Conservation (phyloP, 495 filamentous ascomycete genomes). For the Penicillium mononematosum region DNA sequence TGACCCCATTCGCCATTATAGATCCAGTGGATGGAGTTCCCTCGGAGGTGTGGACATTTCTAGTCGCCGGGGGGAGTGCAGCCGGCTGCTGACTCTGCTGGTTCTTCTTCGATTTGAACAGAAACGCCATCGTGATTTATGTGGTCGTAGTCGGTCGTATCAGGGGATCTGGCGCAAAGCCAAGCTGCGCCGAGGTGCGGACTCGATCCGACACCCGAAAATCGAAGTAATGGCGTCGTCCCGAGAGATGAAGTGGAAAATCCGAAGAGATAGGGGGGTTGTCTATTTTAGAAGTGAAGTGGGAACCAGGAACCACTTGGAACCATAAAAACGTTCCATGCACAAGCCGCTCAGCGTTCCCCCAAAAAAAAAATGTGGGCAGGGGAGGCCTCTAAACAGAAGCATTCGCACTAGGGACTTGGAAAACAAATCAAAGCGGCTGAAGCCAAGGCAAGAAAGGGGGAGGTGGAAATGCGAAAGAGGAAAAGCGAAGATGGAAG, state of each 20-base stretch:
- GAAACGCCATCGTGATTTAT: constrained; percentile 56
- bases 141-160: constrained; percentile 42
- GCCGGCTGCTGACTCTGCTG: constrained; percentile 30
- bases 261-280: constrained; percentile 12
- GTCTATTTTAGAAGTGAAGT: constrained; percentile 31
- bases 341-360: constrained; percentile 24
- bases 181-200: constrained; percentile 18
- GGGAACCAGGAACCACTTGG: constrained; percentile 31
- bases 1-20: constrained; percentile 39
- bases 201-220: constrained; percentile 13
- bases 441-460: constrained; percentile 13
- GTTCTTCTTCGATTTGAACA: constrained; percentile 63
- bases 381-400: constrained; percentile 11
- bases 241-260: not conserved
- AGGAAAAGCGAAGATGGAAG: constrained; percentile 15
- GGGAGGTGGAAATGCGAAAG: constrained; percentile 17
- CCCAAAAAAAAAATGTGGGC: constrained; percentile 18
- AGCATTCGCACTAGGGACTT: constrained; percentile 11
- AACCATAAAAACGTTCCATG: constrained; percentile 28
- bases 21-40: constrained; percentile 35
- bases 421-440: constrained; percentile 12
- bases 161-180: constrained; percentile 23
- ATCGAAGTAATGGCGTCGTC: constrained; percentile 11
- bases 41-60: constrained; percentile 53
- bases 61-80: constrained; percentile 52